Base-by-base conservation (phyloP, 2,329 filamentous ascomycete genomes). In the Alternaria gaisen region DNA sequence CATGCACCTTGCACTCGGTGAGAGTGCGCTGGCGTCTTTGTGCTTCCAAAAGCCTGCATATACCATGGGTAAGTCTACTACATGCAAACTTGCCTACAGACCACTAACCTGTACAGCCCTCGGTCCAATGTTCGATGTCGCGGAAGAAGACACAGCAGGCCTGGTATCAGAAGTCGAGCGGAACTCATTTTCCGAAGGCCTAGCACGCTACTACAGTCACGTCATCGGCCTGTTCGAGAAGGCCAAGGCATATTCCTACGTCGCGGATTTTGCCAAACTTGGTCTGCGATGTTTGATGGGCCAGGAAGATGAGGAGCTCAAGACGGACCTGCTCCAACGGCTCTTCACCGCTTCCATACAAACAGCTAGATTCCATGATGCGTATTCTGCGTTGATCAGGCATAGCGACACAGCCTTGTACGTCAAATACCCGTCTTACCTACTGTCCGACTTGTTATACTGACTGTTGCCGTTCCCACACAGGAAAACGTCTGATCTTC, bases 171-270 rank as follows among this genome's bases (percentile, higher is more conserved):
- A 92, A 24, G 88, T 90, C 2, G 92, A 97, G 67, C 90, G 89
- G 12, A 82, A 84, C 54, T 82, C 76, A 53, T 89, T 90, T 72
- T 85, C 93, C 73, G 87, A 87, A 57, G 95, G 94, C 2, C 84
- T 94, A 41, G 86, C 92, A 5, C 89, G 87, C 64, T 99, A 97
- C 80, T 96, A 96, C 77, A 88, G 90, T 42, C 95, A 99, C 76
- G 87, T 98, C 52, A 86, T 94, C 12, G 85, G 88, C 20, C 84
- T 99, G 1, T 98, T 91, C 73, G 94, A 97, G 75, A 87, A 87
- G 68, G 86, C 88, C 43, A 91, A 90, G 68, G 88, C 90, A 0
- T 92, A 91, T 77, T 91, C 91, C 2, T 91, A 91, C 71, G 92
- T 96, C 41, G 87, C 93, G 6, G 92, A 97, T 67, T 97, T 97